Evolutionary conservation across 148 eudicot genomes (phyloP), one percentile per base, ranked within the genome.

Genomic region (Amaranthus palmeri): DNA sequence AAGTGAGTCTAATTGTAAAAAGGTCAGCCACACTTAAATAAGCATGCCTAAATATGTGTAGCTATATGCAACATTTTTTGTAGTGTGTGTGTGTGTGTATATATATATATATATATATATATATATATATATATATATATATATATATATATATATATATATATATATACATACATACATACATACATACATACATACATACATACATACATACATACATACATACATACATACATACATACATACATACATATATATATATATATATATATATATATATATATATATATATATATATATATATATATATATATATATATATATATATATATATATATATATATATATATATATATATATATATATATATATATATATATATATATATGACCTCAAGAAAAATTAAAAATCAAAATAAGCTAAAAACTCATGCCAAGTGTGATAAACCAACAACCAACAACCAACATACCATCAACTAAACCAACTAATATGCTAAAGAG

Each of bases 41-140:
- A n/a, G n/a, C n/a, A 55, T 55, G n/a, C n/a, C 10, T 6, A 55
- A 9, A 55, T 55, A 55, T 55, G n/a, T 6, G n/a, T 55, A 13
- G 10, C 10, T 55, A 55, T 55, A 55, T 55, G n/a, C n/a, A n/a
- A n/a, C n/a, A n/a, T n/a, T n/a, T n/a, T n/a, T n/a, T n/a, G n/a
- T n/a, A n/a, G n/a, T n/a, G n/a, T 55, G n/a, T 55, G n/a, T 55
- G n/a, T 55, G n/a, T 55, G n/a, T 55, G n/a, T 55, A 55, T 55
- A 55, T 55, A 55, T 55, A 55, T 55, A 55, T 55, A 55, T 55
- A 55, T 55, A 55, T 55, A 55, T 55, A 55, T 55, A 55, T 55
- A 55, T 55, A 55, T 55, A 55, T 55, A 55, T 55, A 55, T 55
- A 55, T 55, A 55, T 55, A 55, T 55, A 55, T 55, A 55, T 55